Conservation (phyloP, 345 rosid species). For the Acer saccharum region DNA sequence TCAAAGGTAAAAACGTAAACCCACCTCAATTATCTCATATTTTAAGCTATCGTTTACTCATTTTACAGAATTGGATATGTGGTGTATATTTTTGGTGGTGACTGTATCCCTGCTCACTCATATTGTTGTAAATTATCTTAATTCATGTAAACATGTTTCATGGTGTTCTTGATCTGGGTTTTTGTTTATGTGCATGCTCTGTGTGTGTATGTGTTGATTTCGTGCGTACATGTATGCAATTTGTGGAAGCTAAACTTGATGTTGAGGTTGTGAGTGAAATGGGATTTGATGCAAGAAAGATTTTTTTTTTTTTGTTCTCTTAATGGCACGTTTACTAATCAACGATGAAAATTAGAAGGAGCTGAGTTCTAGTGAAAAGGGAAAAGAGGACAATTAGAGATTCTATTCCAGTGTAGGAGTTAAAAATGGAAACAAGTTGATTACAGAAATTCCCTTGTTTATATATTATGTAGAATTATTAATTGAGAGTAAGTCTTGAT, state of each 20-base stretch:
- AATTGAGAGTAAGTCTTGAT: not conserved
- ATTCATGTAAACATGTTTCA: not conserved
- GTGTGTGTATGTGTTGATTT: not conserved
- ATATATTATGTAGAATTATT: not conserved
- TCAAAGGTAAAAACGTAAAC: slow-evolving; percentile 34
- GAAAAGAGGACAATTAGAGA: not conserved
- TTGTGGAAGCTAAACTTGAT: too few species aligned
- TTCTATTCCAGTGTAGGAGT: not conserved
- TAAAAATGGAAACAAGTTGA: not conserved
- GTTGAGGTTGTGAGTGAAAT: too few species aligned
- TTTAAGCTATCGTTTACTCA: not conserved
- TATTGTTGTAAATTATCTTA: not conserved
- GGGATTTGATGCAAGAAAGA: not conserved
- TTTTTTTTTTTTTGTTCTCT: not conserved
- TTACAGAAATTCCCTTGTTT: not conserved
- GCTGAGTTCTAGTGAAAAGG: not conserved
- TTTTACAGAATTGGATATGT: slow-evolving; percentile 1
- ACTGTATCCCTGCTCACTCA: too few species aligned
- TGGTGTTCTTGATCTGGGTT: slow-evolving; percentile 21
- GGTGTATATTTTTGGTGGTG: not conserved
- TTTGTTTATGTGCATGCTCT: not conserved
- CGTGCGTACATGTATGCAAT: not conserved
- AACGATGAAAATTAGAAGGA: too few species aligned
- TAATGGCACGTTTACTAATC: not conserved
- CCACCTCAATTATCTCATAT: slow-evolving; percentile 2